Evolutionary conservation across 2,329 filamentous ascomycete genomes (phyloP).

Genomic region (Colletotrichum endophyticum): DNA sequence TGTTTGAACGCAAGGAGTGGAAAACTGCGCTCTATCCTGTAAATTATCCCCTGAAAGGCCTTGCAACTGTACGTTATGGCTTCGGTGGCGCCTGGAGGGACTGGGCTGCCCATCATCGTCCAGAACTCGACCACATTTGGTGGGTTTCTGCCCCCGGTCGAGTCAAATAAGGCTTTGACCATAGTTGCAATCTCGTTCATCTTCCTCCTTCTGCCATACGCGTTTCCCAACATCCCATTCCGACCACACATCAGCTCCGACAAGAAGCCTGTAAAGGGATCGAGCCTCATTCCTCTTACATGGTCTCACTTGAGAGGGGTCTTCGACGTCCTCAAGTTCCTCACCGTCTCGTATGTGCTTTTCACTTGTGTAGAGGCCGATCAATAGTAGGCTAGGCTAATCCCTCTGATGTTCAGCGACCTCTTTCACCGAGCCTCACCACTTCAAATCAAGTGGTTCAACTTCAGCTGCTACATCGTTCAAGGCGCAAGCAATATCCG

Average conservation of each 20-base stretch:
- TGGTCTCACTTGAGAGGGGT: neutral
- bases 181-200: neutral
- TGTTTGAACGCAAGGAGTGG: neutral
- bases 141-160: neutral
- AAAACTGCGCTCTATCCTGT: neutral
- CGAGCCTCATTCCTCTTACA: neutral
- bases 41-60: neutral
- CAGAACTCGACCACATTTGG: neutral
- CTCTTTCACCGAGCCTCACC: neutral
- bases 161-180: neutral
- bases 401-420: neutral
- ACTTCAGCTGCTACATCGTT: neutral
- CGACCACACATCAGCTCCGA: neutral
- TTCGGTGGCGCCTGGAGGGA: neutral
- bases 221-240: neutral
- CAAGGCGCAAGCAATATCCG: neutral
- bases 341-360: neutral
- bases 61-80: neutral
- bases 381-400: neutral
- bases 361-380: neutral
- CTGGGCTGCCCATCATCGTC: neutral
- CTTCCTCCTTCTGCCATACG: neutral
- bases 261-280: neutral
- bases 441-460: neutral
- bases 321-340: neutral